Evolutionary conservation across 129 eudicot genomes (phyloP).

Genomic region (Calendula officinalis): DNA sequence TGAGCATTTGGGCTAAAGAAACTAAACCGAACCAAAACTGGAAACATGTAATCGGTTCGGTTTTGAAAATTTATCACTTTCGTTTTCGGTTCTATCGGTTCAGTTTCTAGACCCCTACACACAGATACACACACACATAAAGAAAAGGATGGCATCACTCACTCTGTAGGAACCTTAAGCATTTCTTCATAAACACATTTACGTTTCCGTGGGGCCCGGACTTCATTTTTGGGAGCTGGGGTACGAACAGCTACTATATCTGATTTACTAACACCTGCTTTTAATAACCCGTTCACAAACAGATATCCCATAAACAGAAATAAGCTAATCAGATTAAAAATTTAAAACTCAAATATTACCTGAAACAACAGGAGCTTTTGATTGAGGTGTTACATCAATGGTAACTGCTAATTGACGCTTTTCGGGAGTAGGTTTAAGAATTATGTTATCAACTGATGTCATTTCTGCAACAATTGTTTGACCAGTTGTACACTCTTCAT

Average conservation of each 20-base stretch:
- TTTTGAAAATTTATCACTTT: too few relatives aligned
- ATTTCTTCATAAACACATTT: slow-evolving; percentile 37
- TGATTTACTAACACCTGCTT: slow-evolving; percentile 39
- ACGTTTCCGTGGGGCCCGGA: slow-evolving; percentile 44
- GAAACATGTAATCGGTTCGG: too few relatives aligned
- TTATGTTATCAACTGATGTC: slow-evolving; percentile 30
- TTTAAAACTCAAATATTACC: slow-evolving; percentile 8
- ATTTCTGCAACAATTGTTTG: slow-evolving; percentile 31
- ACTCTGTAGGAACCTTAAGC: slow-evolving; percentile 41
- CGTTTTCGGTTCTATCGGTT: too few relatives aligned
- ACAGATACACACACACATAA: background rate
- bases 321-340: background rate
- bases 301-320: background rate
- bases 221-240: slow-evolving; percentile 58
- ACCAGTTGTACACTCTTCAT: slow-evolving; percentile 20
- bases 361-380: slow-evolving; percentile 45
- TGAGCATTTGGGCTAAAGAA: too few relatives aligned
- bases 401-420: slow-evolving; percentile 33
- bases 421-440: slow-evolving; percentile 30
- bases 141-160: slow-evolving; percentile 26
- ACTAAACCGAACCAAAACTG: too few relatives aligned
- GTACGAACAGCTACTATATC: slow-evolving; percentile 55
- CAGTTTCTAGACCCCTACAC: too few relatives aligned
- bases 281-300: slow-evolving; percentile 3
- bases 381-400: slow-evolving; percentile 44